Percentiles rank a stretch among this genome's conserved stretches.
These are phyloP conservation scores for Pichia norvegensis DNA, from an alignment of 1,139 yeast species.

Conservation along the genomic window DNA sequence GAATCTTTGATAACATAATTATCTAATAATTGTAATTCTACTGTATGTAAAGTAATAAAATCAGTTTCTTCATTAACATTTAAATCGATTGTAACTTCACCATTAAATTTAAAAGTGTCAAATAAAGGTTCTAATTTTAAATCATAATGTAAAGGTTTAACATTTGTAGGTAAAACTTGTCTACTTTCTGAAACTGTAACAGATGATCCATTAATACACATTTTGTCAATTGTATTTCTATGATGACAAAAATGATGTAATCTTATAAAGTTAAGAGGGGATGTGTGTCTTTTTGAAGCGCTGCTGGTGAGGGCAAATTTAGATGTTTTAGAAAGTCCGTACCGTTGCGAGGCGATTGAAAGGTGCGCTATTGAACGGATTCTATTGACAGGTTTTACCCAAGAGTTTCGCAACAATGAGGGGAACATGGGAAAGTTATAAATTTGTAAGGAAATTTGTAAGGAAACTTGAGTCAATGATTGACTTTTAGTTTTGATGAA, in stretches of 20 bases:
- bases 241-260: constrained; percentile 10
- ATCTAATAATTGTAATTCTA: constrained; percentile 31
- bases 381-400: not conserved
- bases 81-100: constrained; percentile 37
- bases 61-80: constrained; percentile 32
- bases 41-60: constrained; percentile 36
- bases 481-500: no score
- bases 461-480: no score
- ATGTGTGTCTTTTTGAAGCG: not conserved
- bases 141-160: constrained; percentile 42
- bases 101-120: constrained; percentile 32
- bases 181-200: constrained; percentile 19
- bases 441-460: no score
- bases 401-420: not conserved
- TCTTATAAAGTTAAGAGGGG: not conserved
- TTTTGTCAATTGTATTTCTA: constrained; percentile 8
- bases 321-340: not conserved
- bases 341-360: not conserved
- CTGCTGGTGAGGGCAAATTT: not conserved
- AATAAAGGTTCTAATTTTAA: constrained; percentile 31
- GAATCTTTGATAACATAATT: constrained; percentile 15
- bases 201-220: constrained; percentile 17
- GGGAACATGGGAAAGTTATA: not conserved
- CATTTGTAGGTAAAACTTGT: constrained; percentile 35
- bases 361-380: not conserved